These are phyloP conservation scores for Alternaria arbusti DNA, from an alignment of 2,329 filamentous ascomycete species.

Conservation along the genomic window DNA sequence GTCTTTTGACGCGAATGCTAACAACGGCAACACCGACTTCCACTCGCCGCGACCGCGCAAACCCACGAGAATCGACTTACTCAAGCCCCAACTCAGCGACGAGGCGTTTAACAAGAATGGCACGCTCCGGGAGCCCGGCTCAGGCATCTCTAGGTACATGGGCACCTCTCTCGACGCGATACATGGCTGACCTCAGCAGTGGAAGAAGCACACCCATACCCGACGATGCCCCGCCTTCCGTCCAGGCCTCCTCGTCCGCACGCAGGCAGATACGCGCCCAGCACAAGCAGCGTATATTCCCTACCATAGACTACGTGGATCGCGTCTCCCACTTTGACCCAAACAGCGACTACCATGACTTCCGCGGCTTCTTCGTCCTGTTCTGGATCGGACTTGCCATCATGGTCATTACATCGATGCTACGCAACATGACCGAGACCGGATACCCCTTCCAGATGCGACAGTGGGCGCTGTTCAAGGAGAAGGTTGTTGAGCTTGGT, in stretches of 20 bases:
- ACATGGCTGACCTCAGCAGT: conserved; percentile 55
- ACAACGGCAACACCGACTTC: conserved; percentile 34
- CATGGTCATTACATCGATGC: conserved; percentile 93
- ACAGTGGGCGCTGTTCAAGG: conserved; percentile 87
- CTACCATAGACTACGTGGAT: conserved; percentile 87
- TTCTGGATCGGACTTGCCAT: conserved; percentile 98
- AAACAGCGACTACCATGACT: conserved; percentile 88
- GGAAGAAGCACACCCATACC: conserved; percentile 84
- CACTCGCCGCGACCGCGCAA: conserved; percentile 47
- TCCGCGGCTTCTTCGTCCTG: conserved; percentile 95
- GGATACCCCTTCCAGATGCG: conserved; percentile 83
- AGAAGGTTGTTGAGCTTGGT: conserved; percentile 86
- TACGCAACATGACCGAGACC: conserved; percentile 93
- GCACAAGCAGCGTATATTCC: conserved; percentile 84
- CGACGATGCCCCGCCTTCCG: conserved; percentile 89
- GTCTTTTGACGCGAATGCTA: conserved; percentile 30
- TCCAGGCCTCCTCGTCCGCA: conserved; percentile 82
- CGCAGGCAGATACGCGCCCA: conserved; percentile 83
- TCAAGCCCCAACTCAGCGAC: conserved; percentile 45
- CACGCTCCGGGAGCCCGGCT: conserved; percentile 31
- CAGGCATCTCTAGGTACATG: conserved; percentile 52
- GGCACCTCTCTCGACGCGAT: conserved; percentile 59
- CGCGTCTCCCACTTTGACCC: conserved; percentile 97
- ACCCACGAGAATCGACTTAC: conserved; percentile 41
- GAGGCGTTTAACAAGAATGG: conserved; percentile 35